Percentiles rank a stretch among this genome's conserved stretches.
Conservation (phyloP, 2,329 filamentous ascomycete species). For the Pyricularia pennisetigena region DNA sequence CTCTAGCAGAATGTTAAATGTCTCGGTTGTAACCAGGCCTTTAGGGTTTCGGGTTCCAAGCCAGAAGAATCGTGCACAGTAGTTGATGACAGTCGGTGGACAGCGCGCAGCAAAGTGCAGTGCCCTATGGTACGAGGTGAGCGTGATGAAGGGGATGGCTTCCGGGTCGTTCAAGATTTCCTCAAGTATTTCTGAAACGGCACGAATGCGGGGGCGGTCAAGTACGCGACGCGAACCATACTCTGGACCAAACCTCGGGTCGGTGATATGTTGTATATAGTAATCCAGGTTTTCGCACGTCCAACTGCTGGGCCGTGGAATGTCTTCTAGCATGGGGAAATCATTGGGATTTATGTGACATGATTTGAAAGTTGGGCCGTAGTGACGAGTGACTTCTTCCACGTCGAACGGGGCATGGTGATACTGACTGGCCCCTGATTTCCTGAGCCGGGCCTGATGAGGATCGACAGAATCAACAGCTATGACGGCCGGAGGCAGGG, state of each 20-base stretch:
- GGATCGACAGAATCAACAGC: background rate
- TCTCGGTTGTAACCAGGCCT: slow-evolving; percentile 28
- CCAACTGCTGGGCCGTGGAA: background rate
- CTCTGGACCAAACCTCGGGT: background rate
- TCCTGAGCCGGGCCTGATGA: background rate
- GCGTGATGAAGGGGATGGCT: slow-evolving; percentile 24
- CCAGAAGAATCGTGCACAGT: slow-evolving; percentile 21
- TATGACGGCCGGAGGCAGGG: background rate
- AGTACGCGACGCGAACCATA: background rate
- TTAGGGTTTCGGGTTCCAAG: slow-evolving; percentile 11
- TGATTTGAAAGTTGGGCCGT: slow-evolving; percentile 5
- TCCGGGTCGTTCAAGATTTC: slow-evolving; percentile 26
- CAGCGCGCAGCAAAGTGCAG: slow-evolving; percentile 27
- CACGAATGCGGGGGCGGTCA: slow-evolving; percentile 12
- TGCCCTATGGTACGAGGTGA: slow-evolving; percentile 30
- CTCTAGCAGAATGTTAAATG: slow-evolving; percentile 37
- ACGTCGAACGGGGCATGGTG: background rate
- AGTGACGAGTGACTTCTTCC: background rate
- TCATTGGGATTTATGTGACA: background rate
- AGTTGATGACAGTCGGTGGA: slow-evolving; percentile 10
- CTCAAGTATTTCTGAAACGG: slow-evolving; percentile 21
- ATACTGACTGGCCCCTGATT: background rate
- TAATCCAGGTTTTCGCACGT: background rate
- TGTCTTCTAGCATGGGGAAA: slow-evolving; percentile 5
- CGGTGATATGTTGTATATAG: background rate